Percentiles rank a stretch among this genome's conserved stretches.
phyloP scores from a whole-genome alignment of 2,329 filamentous ascomycete species.

The Penicillium sp. region DNA sequence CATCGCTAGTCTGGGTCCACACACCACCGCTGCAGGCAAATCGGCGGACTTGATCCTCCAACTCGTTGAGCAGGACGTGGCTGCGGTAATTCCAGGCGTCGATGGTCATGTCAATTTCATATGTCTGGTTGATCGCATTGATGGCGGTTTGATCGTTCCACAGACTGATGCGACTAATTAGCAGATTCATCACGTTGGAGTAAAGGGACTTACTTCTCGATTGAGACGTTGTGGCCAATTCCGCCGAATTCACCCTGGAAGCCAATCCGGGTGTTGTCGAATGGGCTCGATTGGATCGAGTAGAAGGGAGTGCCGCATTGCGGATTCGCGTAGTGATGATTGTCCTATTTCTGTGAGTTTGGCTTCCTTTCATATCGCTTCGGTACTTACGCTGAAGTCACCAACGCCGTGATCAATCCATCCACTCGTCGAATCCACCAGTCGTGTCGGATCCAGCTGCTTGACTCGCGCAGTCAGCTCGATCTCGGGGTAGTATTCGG shows the following conservation, averaged over 20 bases:
- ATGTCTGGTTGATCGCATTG: slow-evolving; percentile 58
- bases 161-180: slow-evolving; percentile 41
- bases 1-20: slow-evolving; percentile 69
- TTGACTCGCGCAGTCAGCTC: slow-evolving; percentile 52
- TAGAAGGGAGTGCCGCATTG: slow-evolving; percentile 67
- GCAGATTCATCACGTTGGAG: background rate
- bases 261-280: slow-evolving; percentile 56
- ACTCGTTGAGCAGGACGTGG: slow-evolving; percentile 46
- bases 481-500: slow-evolving; percentile 50
- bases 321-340: slow-evolving; percentile 65
- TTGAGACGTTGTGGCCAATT: slow-evolving; percentile 59
- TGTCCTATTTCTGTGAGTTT: slow-evolving; percentile 46
- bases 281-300: slow-evolving; percentile 52
- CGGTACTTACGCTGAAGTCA: slow-evolving; percentile 48
- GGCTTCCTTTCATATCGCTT: background rate
- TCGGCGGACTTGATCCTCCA: slow-evolving; percentile 46
- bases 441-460: slow-evolving; percentile 56
- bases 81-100: slow-evolving; percentile 62
- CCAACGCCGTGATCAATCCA: slow-evolving; percentile 65
- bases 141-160: slow-evolving; percentile 60
- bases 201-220: slow-evolving; percentile 49
- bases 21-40: slow-evolving; percentile 62
- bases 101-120: slow-evolving; percentile 57
- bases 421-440: slow-evolving; percentile 58
- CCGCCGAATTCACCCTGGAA: slow-evolving; percentile 69